These are phyloP conservation scores for Neofusicoccum cordaticola DNA, from an alignment of 2,329 filamentous ascomycete genomes.

Conservation along the genomic window DNA sequence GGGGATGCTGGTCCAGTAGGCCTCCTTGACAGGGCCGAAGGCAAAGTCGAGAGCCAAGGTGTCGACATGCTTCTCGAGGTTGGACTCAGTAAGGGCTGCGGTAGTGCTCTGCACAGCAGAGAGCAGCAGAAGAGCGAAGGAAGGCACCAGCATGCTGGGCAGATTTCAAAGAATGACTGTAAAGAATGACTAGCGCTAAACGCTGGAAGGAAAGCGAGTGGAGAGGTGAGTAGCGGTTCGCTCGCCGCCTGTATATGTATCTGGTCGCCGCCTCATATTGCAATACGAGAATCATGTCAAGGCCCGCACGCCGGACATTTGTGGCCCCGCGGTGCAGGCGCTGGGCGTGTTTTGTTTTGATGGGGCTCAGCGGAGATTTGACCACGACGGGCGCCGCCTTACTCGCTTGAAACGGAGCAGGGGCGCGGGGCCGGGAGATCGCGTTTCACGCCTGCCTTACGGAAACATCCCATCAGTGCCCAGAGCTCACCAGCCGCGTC, in stretches of 20 bases:
- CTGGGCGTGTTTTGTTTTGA: constrained; percentile 15
- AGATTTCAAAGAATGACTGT: constrained; percentile 24
- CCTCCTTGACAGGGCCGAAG: constrained; percentile 58
- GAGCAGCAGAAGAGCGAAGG: constrained; percentile 33
- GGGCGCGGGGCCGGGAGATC: constrained; percentile 10
- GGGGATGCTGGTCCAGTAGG: constrained; percentile 61
- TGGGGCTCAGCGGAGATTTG: constrained; percentile 11
- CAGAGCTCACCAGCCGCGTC: not conserved
- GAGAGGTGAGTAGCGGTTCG: not conserved
- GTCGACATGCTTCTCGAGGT: constrained; percentile 42
- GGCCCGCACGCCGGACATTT: not conserved
- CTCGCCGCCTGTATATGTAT: not conserved
- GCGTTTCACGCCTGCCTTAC: constrained; percentile 8
- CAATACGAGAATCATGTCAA: constrained; percentile 2
- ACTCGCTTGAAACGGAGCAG: constrained; percentile 14
- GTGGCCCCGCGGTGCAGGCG: not conserved
- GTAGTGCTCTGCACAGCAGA: constrained; percentile 31
- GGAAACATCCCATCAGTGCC: not conserved
- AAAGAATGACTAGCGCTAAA: constrained; percentile 6
- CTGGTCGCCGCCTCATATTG: not conserved
- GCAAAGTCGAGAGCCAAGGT: constrained; percentile 47
- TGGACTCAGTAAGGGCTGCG: constrained; percentile 40
- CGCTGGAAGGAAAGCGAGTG: not conserved
- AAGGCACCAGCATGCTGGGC: constrained; percentile 30
- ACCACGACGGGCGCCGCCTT: not conserved